Evolutionary conservation across 441 rosid genomes (phyloP).

Genomic region (Flueggea neowawraea): DNA sequence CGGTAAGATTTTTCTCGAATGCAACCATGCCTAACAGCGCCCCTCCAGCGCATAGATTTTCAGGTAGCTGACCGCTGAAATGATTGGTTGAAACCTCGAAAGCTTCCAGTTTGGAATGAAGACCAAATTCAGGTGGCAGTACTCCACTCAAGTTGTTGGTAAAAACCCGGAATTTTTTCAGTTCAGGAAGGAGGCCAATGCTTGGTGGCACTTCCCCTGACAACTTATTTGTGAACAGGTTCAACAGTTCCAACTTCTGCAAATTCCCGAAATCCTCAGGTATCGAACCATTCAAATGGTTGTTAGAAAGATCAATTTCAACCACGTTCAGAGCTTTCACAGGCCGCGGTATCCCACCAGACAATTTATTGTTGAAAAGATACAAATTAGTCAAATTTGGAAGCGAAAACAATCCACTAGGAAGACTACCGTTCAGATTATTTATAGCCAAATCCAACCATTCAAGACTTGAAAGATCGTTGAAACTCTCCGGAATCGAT

Average conservation of each 20-base stretch:
- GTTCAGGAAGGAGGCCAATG: conserved; percentile 46
- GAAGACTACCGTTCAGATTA: conserved; percentile 51
- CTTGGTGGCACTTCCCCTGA: conserved; percentile 55
- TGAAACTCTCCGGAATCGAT: conserved; percentile 49
- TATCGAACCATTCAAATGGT: conserved; percentile 62
- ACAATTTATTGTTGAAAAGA: conserved; percentile 46
- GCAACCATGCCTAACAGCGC: conserved; percentile 59
- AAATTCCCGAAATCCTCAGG: conserved; percentile 58
- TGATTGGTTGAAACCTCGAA: conserved; percentile 63
- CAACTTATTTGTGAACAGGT: conserved; percentile 44
- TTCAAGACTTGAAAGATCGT: conserved; percentile 42
- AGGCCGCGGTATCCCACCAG: conserved; percentile 51
- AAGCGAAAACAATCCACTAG: conserved; percentile 37
- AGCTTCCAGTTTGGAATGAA: conserved; percentile 45
- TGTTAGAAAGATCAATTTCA: conserved; percentile 48
- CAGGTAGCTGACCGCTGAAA: conserved; percentile 69
- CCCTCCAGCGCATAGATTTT: conserved; percentile 61
- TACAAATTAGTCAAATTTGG: conserved; percentile 40
- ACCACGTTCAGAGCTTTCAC: conserved; percentile 37
- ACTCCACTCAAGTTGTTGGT: conserved; percentile 57
- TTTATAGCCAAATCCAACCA: conserved; percentile 48
- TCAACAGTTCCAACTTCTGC: conserved; percentile 30
- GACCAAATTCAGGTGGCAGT: conserved; percentile 67
- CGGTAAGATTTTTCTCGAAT: conserved; percentile 52
- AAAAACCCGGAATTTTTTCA: conserved; percentile 37